Conservation (phyloP, 1,284 basidiomycete genomes). For the Anthracocystis setariae region DNA sequence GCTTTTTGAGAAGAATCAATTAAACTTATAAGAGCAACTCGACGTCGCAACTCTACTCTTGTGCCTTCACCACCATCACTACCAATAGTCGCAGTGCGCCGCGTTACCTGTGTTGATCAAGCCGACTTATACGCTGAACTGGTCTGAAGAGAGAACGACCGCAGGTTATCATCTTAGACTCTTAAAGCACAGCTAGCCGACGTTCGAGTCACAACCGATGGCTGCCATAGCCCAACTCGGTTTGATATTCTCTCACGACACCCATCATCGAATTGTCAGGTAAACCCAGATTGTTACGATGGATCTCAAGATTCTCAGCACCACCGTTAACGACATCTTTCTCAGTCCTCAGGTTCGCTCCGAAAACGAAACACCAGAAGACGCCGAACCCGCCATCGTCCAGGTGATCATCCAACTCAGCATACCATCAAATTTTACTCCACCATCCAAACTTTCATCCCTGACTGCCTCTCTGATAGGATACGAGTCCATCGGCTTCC, state of each 20-base stretch:
- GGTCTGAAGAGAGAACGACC: too few species aligned
- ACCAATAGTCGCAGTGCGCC: neutral
- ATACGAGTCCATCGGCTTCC: slow-evolving; percentile 48
- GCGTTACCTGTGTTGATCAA: too few species aligned
- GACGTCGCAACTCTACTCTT: too few species aligned
- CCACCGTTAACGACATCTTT: slow-evolving; percentile 47
- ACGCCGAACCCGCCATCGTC: slow-evolving; percentile 34
- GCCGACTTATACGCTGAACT: too few species aligned
- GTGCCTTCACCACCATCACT: neutral
- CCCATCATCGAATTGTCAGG: too few species aligned
- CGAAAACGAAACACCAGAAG: slow-evolving; percentile 35
- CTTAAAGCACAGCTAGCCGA: too few species aligned
- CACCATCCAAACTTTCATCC: slow-evolving; percentile 35
- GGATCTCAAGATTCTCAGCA: slow-evolving; percentile 54
- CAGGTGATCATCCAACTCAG: slow-evolving; percentile 47
- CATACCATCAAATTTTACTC: slow-evolving; percentile 32
- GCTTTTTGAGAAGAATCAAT: too few species aligned
- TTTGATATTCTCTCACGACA: neutral
- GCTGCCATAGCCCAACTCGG: too few species aligned
- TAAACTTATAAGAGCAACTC: too few species aligned
- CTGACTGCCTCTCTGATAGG: slow-evolving; percentile 41
- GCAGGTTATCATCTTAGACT: too few species aligned
- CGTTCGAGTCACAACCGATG: too few species aligned
- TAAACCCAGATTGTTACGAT: slow-evolving; percentile 9
- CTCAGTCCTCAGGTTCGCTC: slow-evolving; percentile 35